Evolutionary conservation across 108 stramenopile genomes (phyloP).

Genomic region (Mayamaea pseudoterrestris): DNA sequence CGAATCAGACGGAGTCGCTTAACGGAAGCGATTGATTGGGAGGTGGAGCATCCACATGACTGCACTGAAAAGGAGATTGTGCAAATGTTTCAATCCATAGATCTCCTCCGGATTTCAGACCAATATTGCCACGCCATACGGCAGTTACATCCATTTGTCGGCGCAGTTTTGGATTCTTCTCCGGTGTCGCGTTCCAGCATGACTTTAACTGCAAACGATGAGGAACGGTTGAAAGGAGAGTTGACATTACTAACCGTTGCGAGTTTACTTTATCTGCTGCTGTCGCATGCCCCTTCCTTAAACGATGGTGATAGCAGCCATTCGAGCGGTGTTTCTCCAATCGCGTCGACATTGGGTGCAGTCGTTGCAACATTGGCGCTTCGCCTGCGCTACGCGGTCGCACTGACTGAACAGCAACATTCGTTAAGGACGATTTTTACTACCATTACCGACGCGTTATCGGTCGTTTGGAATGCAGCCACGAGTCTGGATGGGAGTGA

Average conservation of each 20-base stretch:
- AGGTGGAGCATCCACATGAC: constrained; percentile 23
- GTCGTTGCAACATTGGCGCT: constrained; percentile 43
- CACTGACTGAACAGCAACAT: constrained; percentile 10
- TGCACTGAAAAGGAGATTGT: neutral
- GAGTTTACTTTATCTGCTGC: constrained; percentile 10
- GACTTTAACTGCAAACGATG: constrained; percentile 10
- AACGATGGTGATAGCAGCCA: constrained; percentile 12
- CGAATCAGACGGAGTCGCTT: constrained; percentile 30
- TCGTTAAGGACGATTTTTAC: constrained; percentile 38
- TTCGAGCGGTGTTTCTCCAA: constrained; percentile 24
- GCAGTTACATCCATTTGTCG: constrained; percentile 5
- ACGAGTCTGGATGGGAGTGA: constrained; percentile 3
- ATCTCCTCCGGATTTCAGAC: neutral
- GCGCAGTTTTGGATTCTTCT: neutral
- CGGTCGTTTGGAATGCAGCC: neutral
- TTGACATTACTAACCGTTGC: constrained; percentile 36
- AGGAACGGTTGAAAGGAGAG: constrained; percentile 57
- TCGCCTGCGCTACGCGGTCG: constrained; percentile 42
- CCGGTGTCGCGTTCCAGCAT: no score
- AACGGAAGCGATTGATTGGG: constrained; percentile 41
- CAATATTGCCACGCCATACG: constrained; percentile 6
- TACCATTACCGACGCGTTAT: constrained; percentile 29
- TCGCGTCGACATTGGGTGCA: constrained; percentile 46
- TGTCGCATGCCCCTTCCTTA: constrained; percentile 4
- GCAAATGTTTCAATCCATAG: neutral